Conservation (phyloP, 495 filamentous ascomycete species). For the Neurospora sp. region DNA sequence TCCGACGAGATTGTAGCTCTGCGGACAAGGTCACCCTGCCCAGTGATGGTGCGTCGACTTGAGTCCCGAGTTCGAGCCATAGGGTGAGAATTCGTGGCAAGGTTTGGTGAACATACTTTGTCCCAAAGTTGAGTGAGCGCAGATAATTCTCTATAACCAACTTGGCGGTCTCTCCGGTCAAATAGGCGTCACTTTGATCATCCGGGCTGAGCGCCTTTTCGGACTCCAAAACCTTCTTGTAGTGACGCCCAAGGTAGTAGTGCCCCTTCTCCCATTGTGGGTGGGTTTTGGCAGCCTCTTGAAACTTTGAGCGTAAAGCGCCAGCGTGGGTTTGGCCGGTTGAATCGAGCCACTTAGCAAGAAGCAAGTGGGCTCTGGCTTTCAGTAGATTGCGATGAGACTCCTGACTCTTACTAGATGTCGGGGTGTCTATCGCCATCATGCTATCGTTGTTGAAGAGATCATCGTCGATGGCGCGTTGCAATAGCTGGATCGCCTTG, state of each 20-base stretch:
- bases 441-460: slow-evolving; percentile 39
- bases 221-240: slow-evolving; percentile 89
- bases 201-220: slow-evolving; percentile 66
- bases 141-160: slow-evolving; percentile 90
- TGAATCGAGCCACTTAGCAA: slow-evolving; percentile 94
- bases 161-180: slow-evolving; percentile 73
- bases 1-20: slow-evolving; percentile 46
- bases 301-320: slow-evolving; percentile 68
- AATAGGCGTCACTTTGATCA: slow-evolving; percentile 46
- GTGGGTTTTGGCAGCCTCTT: slow-evolving; percentile 52
- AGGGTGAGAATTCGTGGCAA: slow-evolving; percentile 82
- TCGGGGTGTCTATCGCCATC: slow-evolving; percentile 33
- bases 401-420: slow-evolving; percentile 32
- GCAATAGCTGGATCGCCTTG: slow-evolving; percentile 85
- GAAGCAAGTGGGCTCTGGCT: slow-evolving; percentile 64
- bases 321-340: slow-evolving; percentile 82
- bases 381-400: slow-evolving; percentile 44
- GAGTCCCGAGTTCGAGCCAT: slow-evolving; percentile 83
- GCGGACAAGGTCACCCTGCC: slow-evolving; percentile 52
- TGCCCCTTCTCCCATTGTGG: slow-evolving; percentile 88
- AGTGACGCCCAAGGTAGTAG: slow-evolving; percentile 94
- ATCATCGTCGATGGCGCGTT: slow-evolving; percentile 71
- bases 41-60: slow-evolving; percentile 57
- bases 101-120: slow-evolving; percentile 92
- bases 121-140: slow-evolving; percentile 73